Conservation (phyloP, 495 filamentous ascomycete species). For the Aspergillus asperescens region DNA sequence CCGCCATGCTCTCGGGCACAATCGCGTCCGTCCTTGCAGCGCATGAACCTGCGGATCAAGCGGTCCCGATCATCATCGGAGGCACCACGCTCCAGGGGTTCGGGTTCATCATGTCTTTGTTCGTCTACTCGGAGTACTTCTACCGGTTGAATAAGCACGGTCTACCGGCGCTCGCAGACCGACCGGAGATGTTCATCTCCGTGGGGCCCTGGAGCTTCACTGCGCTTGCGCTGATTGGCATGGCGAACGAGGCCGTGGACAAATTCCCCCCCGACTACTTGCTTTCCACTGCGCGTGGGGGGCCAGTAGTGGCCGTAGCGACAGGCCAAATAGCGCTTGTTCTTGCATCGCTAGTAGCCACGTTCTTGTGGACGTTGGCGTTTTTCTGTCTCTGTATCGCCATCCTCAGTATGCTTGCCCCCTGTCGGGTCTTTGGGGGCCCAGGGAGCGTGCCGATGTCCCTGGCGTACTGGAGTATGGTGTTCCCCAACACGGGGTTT, state of each 20-base stretch:
- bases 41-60: slow-evolving; percentile 17
- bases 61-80: slow-evolving; percentile 25
- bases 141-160: slow-evolving; percentile 45
- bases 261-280: slow-evolving; percentile 16
- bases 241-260: slow-evolving; percentile 36
- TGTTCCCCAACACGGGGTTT: slow-evolving; percentile 33
- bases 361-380: slow-evolving; percentile 34
- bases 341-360: slow-evolving; percentile 35
- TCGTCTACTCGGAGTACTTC: slow-evolving; percentile 37
- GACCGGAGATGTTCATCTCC: slow-evolving; percentile 59
- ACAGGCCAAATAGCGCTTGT: slow-evolving; percentile 31
- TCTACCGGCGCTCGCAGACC: slow-evolving; percentile 31
- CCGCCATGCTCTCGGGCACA: slow-evolving; percentile 28
- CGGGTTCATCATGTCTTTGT: slow-evolving; percentile 24
- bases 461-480: slow-evolving; percentile 27
- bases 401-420: slow-evolving; percentile 23
- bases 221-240: slow-evolving; percentile 50
- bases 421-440: slow-evolving; percentile 25
- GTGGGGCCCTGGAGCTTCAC: slow-evolving; percentile 59
- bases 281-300: slow-evolving; percentile 4
- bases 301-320: background rate
- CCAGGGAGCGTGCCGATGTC: slow-evolving; percentile 12
- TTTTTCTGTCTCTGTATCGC: slow-evolving; percentile 43
- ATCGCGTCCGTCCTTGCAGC: slow-evolving; percentile 21
- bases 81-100: slow-evolving; percentile 28